Evolutionary conservation across 768 basidiomycete genomes (phyloP).

Genomic region (Termitomyces eurrhizus): DNA sequence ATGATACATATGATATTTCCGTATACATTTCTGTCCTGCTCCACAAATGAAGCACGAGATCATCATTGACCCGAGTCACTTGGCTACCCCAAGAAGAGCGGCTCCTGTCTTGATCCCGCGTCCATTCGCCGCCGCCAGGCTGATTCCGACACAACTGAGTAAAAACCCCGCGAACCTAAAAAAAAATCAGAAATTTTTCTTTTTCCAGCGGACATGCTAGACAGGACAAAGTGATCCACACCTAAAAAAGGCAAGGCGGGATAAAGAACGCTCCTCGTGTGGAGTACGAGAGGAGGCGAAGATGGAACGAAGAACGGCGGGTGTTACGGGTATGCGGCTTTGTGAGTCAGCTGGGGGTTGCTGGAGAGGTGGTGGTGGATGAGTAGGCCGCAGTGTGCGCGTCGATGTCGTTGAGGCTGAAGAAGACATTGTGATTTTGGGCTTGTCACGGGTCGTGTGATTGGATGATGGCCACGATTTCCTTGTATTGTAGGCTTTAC

Average conservation of each 20-base stretch:
- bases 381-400: conserved; percentile 36
- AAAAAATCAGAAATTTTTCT: neutral
- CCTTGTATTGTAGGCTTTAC: neutral
- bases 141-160: conserved; percentile 77
- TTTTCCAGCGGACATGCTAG: neutral
- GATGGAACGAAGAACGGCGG: conserved; percentile 76
- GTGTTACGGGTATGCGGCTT: conserved; percentile 78
- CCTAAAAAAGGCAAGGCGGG: conserved; percentile 86
- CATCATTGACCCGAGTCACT: neutral
- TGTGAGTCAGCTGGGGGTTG: conserved; percentile 42
- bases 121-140: conserved; percentile 67
- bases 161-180: conserved; percentile 77
- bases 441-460: conserved; percentile 18
- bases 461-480: conserved; percentile 1
- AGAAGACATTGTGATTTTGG: conserved; percentile 42
- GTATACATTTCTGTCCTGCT: conserved; percentile 5
- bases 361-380: conserved; percentile 24
- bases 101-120: conserved; percentile 63
- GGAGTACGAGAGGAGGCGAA: conserved; percentile 83
- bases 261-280: conserved; percentile 79
- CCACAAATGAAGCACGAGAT: neutral
- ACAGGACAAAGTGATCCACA: conserved; percentile 22
- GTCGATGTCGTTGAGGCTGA: conserved; percentile 50
- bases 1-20: conserved; percentile 8
- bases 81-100: conserved; percentile 63